Conservation (phyloP, 768 basidiomycete genomes). For the Tricholoma furcatifolium region DNA sequence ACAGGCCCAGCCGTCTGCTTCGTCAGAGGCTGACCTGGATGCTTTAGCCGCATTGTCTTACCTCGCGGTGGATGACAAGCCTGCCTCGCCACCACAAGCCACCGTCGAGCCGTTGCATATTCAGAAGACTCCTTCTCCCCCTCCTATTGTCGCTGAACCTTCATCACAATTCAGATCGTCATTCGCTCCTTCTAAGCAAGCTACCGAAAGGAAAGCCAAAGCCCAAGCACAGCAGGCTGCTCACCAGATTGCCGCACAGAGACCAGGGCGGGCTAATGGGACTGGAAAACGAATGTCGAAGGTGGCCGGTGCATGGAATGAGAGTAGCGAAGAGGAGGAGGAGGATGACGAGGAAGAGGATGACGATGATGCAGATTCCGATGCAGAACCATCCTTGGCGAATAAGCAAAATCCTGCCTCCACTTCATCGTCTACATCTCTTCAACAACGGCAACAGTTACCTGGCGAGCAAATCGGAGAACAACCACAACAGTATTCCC, state of each 20-base stretch:
- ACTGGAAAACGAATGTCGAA: conserved; percentile 62
- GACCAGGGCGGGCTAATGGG: conserved; percentile 68
- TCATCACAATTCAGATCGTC: conserved; percentile 69
- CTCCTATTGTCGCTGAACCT: conserved; percentile 19
- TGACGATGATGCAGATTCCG: conserved; percentile 71
- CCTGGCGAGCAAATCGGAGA: conserved; percentile 24
- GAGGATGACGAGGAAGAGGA: conserved; percentile 71
- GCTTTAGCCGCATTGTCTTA: conserved; percentile 80
- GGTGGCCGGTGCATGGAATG: conserved; percentile 60
- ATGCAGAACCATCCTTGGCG: conserved; percentile 37
- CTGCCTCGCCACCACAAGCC: conserved; percentile 26
- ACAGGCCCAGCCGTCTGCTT: conserved; percentile 12
- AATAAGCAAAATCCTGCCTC: conserved; percentile 25
- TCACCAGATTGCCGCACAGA: conserved; percentile 71
- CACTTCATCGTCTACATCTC: conserved; percentile 24
- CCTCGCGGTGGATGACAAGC: conserved; percentile 48
- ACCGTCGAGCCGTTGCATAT: conserved; percentile 37
- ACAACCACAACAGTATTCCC: conserved; percentile 34
- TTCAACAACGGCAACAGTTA: conserved; percentile 25
- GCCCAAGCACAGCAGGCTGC: conserved; percentile 82
- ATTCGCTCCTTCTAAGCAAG: conserved; percentile 83
- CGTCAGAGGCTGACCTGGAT: conserved; percentile 56
- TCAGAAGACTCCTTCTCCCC: conserved; percentile 24
- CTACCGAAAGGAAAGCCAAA: conserved; percentile 82
- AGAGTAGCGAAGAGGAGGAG: conserved; percentile 82